Evolutionary conservation across 2,329 filamentous ascomycete species (phyloP).

Genomic region (Verticillium albo-atrum): DNA sequence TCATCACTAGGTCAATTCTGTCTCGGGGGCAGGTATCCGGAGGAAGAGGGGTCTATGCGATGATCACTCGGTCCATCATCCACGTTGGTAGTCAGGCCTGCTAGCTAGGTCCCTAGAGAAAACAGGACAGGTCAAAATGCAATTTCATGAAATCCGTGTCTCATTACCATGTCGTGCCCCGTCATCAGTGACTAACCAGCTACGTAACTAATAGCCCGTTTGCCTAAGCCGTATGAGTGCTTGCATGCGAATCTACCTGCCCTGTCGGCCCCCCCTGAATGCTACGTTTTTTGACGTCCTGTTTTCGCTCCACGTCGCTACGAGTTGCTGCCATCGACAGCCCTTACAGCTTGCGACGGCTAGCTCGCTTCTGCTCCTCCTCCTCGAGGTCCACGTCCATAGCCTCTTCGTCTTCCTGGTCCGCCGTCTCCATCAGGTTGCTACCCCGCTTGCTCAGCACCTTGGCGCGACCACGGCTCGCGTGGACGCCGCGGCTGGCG

Average conservation of each 20-base stretch:
- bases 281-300: not conserved
- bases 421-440: slow-evolving; percentile 36
- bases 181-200: no score
- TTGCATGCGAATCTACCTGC: not conserved
- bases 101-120: not conserved
- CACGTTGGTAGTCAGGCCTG: not conserved
- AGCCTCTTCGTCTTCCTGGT: slow-evolving; percentile 39
- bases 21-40: not conserved
- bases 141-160: not conserved
- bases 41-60: not conserved
- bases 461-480: slow-evolving; percentile 12
- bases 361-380: slow-evolving; percentile 43
- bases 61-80: not conserved
- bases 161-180: not conserved
- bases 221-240: not conserved
- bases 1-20: not conserved
- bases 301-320: not conserved
- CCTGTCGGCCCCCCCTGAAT: not conserved
- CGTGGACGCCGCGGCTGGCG: slow-evolving; percentile 6
- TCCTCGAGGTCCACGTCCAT: slow-evolving; percentile 55
- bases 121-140: not conserved
- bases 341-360: slow-evolving; percentile 48
- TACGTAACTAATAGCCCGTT: not conserved
- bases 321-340: not conserved
- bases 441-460: slow-evolving; percentile 12